phyloP scores from a whole-genome alignment of 192 early-diverging fungal species.

The Gamsiella multidivaricata region DNA sequence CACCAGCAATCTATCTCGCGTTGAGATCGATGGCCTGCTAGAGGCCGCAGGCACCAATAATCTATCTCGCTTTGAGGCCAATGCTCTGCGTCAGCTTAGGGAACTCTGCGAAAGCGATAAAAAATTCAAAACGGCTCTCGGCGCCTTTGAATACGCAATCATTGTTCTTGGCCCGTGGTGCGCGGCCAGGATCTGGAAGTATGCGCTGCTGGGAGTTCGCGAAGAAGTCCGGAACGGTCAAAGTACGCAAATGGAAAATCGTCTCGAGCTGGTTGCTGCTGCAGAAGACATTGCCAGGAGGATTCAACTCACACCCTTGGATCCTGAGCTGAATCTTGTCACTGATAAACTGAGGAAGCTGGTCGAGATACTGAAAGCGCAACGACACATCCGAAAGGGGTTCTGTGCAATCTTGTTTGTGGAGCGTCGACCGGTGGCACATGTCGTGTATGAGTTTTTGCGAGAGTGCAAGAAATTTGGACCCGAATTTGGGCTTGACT shows the following conservation, averaged over 20 bases:
- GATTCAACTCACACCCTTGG: slow-evolving; percentile 49
- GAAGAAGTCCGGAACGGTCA: slow-evolving; percentile 34
- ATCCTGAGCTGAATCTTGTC: slow-evolving; percentile 71
- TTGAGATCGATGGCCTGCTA: too few species aligned
- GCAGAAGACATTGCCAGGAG: slow-evolving; percentile 42
- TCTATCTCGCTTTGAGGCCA: too few species aligned
- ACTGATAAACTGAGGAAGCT: slow-evolving; percentile 64
- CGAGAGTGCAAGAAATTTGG: slow-evolving; percentile 58
- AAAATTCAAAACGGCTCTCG: slow-evolving; percentile 57
- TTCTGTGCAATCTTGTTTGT: slow-evolving; percentile 94
- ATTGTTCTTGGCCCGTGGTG: slow-evolving; percentile 81
- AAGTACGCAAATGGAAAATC: slow-evolving; percentile 19
- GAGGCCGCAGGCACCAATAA: too few species aligned
- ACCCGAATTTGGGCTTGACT: slow-evolving; percentile 43
- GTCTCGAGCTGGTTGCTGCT: slow-evolving; percentile 28
- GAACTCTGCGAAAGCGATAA: slow-evolving; percentile 33
- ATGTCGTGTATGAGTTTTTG: slow-evolving; percentile 64
- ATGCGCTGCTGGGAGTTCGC: slow-evolving; percentile 58
- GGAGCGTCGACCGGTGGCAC: slow-evolving; percentile 74
- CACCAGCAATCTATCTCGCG: too few species aligned
- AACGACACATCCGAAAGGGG: background rate
- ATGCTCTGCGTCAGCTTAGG: slow-evolving; percentile 45
- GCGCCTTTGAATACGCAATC: slow-evolving; percentile 52
- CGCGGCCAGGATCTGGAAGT: slow-evolving; percentile 75
- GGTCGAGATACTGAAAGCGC: slow-evolving; percentile 5